These are phyloP conservation scores for Pleomassaria siparia DNA, from an alignment of 2,329 filamentous ascomycete genomes.

Conservation along the genomic window DNA sequence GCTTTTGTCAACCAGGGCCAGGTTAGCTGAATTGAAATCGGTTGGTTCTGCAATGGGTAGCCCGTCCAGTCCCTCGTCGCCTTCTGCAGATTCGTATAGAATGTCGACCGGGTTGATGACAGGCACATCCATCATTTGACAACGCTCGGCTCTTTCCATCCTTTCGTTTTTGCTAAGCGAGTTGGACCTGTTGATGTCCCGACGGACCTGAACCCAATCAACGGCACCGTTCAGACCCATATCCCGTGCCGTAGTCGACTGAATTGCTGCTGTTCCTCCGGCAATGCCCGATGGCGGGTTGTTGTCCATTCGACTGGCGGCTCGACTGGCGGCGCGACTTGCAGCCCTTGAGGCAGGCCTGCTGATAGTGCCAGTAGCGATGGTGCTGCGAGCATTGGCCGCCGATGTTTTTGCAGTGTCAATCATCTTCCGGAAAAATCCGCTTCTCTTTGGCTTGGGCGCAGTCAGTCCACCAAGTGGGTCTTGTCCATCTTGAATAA, in stretches of 20 bases:
- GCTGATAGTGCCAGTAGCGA: slow-evolving; percentile 62
- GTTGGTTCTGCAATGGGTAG: slow-evolving; percentile 78
- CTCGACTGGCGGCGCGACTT: slow-evolving; percentile 44
- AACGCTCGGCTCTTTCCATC: slow-evolving; percentile 80
- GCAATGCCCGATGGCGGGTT: slow-evolving; percentile 57
- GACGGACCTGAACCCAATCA: slow-evolving; percentile 96
- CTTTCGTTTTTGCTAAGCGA: slow-evolving; percentile 87
- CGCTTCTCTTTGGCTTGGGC: slow-evolving; percentile 77
- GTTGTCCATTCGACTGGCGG: slow-evolving; percentile 37
- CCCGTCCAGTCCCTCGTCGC: slow-evolving; percentile 86
- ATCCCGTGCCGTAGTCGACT: slow-evolving; percentile 60
- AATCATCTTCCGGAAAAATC: slow-evolving; percentile 94
- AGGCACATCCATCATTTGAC: slow-evolving; percentile 90
- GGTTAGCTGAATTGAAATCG: slow-evolving; percentile 77
- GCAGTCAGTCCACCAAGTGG: slow-evolving; percentile 75
- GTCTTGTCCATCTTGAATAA: slow-evolving; percentile 65
- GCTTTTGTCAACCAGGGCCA: slow-evolving; percentile 92
- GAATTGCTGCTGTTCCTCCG: slow-evolving; percentile 45
- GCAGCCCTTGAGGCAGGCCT: slow-evolving; percentile 43
- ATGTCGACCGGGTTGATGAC: slow-evolving; percentile 89
- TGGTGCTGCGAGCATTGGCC: slow-evolving; percentile 82
- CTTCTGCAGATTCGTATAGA: slow-evolving; percentile 79
- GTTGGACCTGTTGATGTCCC: slow-evolving; percentile 94
- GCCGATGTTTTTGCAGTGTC: slow-evolving; percentile 93
- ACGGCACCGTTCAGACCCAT: slow-evolving; percentile 66